phyloP scores from a whole-genome alignment of 495 filamentous ascomycete species.

The Lasiosphaeria miniovina region DNA sequence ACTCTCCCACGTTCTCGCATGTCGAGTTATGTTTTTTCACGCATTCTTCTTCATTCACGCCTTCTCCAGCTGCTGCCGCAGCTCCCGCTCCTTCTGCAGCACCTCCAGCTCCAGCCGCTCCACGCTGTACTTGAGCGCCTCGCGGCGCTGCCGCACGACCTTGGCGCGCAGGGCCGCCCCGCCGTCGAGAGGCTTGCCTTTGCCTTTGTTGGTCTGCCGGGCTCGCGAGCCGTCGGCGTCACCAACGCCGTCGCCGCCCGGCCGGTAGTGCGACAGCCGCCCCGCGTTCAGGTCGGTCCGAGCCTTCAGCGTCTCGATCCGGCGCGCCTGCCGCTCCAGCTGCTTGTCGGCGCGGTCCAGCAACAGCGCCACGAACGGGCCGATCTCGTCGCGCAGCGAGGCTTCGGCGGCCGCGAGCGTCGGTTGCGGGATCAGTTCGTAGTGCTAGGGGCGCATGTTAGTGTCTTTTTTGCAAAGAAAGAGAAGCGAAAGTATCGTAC shows the following conservation, averaged over 20 bases:
- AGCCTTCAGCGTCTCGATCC: conserved; percentile 48
- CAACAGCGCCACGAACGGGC: conserved; percentile 42
- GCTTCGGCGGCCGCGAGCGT: conserved; percentile 47
- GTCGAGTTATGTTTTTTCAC: no score
- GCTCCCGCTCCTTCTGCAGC: conserved; percentile 49
- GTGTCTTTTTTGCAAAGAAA: background rate
- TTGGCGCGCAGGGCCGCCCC: conserved; percentile 38
- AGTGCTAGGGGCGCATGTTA: conserved; percentile 33
- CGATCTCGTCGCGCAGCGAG: conserved; percentile 50
- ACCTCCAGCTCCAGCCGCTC: conserved; percentile 51
- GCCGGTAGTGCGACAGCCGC: conserved; percentile 28
- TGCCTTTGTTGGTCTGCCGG: conserved; percentile 3
- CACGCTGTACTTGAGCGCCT: conserved; percentile 48
- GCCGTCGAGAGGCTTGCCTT: conserved; percentile 21
- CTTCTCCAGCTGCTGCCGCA: conserved; percentile 43
- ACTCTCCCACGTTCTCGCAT: no score
- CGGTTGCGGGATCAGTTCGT: conserved; percentile 51
- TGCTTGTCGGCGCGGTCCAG: conserved; percentile 49
- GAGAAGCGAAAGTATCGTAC: conserved; percentile 27
- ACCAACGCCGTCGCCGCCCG: background rate
- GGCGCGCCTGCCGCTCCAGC: conserved; percentile 42
- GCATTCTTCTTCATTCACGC: conserved; percentile 7
- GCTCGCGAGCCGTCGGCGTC: background rate
- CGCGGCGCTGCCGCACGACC: conserved; percentile 37
- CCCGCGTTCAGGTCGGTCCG: conserved; percentile 47